These are phyloP conservation scores for Cutaneotrichosporon cyanovorans DNA, from an alignment of 1,284 basidiomycete species.

Conservation along the genomic window DNA sequence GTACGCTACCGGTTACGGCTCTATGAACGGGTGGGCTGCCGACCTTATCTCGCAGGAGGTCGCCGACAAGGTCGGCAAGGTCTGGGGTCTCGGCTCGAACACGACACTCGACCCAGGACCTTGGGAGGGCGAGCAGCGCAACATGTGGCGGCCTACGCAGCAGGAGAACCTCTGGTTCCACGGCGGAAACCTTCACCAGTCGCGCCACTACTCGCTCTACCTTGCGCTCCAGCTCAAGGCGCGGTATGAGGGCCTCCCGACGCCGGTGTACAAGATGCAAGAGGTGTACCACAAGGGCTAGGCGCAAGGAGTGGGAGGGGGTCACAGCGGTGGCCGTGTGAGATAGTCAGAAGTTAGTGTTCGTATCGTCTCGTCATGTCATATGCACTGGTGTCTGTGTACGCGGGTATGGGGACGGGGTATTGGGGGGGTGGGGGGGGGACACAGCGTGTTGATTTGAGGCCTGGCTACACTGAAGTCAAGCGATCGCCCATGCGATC, in stretches of 20 bases:
- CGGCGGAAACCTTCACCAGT: slow-evolving; percentile 16
- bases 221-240: slow-evolving; percentile 18
- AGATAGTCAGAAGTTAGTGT: too few relatives aligned
- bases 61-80: slow-evolving; percentile 14
- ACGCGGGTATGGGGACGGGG: too few relatives aligned
- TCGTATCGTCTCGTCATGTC: too few relatives aligned
- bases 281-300: slow-evolving; percentile 12
- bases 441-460: too few relatives aligned
- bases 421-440: too few relatives aligned
- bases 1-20: slow-evolving; percentile 16
- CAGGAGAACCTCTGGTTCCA: slow-evolving; percentile 13
- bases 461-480: too few relatives aligned
- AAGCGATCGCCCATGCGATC: too few relatives aligned
- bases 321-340: too few relatives aligned
- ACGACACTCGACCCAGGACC: slow-evolving; percentile 15
- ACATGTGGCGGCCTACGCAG: slow-evolving; percentile 17
- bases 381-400: too few relatives aligned
- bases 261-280: slow-evolving; percentile 14
- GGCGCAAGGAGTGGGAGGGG: not conserved
- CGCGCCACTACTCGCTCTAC: slow-evolving; percentile 16
- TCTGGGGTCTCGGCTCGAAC: slow-evolving; percentile 15
- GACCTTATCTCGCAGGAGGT: slow-evolving; percentile 14
- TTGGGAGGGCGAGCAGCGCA: slow-evolving; percentile 18
- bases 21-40: slow-evolving; percentile 15
- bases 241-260: slow-evolving; percentile 15